Base-by-base conservation (phyloP, 1,139 yeast genomes). In the Yamadazyma spencermartinsiae region DNA sequence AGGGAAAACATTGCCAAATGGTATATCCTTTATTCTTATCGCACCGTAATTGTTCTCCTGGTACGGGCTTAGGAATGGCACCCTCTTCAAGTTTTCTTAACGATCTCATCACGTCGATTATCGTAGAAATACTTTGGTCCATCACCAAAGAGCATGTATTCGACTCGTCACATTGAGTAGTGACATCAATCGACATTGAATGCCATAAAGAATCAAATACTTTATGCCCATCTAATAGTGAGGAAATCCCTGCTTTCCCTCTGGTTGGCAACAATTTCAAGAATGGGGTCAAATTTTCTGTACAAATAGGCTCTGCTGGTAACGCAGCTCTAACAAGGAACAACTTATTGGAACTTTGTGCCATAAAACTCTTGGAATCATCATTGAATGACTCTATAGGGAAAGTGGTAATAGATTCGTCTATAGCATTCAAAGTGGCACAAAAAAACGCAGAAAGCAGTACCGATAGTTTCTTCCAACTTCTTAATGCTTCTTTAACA, bases 201-300 rank as follows among this genome's bases (percentile, higher is more conserved):
- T 90, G 96, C 98, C 98, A 92, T 48, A 84, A 81, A 0, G 97
- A 83, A 55, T 89, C 96, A 60, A 88, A 94, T n/a, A 94, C 77
- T 54, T 82, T 83, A 59, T 90, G 98, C n/a, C 98, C 98, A 52
- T 90, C 95, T 31, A 94, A 68, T 37, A 92, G 67, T 0, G 95
- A 78, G 0, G 96, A 78, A 30, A 92, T 68, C 2, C 99, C 99
- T 0, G 95, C 83, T 56, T 85, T 85, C 1, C 97, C 98, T 57
- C 89, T 82, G 8, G 98, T 86, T 3, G 98, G 98, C 24, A 94
- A 70, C 43, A 94, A 69, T 55, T 89, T 90, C 45, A 94, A 63
- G 52, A 92, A 88, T 0, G 98, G 98, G 0, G 99, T 90, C 55
- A 94, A 72, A 60, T 94, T 94, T 59, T 94, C 99, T 0, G 99